A percentile compares a stretch with the other conserved stretches of the same genome.
Evolutionary conservation across 2,329 filamentous ascomycete species (phyloP).

Genomic region (Pseudogymnoascus sp.): DNA sequence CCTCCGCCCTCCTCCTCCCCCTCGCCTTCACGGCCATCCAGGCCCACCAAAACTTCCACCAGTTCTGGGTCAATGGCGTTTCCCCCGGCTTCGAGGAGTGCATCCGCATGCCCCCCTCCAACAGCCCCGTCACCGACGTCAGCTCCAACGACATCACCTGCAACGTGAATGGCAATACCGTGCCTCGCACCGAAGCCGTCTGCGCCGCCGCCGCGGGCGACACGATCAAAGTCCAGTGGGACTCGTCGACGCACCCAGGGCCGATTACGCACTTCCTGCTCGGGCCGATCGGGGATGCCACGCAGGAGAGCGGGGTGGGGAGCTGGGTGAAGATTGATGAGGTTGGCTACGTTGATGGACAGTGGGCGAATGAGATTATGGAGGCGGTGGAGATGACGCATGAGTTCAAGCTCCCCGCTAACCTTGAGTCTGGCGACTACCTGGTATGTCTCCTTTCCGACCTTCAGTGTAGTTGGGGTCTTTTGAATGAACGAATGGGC

Average conservation of each 20-base stretch:
- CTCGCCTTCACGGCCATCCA: slow-evolving; percentile 19
- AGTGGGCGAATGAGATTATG: slow-evolving; percentile 26
- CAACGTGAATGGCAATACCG: slow-evolving; percentile 29
- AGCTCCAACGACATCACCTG: slow-evolving; percentile 40
- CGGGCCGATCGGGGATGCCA: slow-evolving; percentile 23
- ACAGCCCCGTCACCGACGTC: slow-evolving; percentile 34
- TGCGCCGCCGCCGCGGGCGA: slow-evolving; percentile 27
- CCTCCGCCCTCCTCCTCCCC: background rate
- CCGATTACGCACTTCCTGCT: slow-evolving; percentile 34
- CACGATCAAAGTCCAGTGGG: slow-evolving; percentile 32
- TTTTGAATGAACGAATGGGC: background rate
- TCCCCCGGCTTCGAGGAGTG: slow-evolving; percentile 33
- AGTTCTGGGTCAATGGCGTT: slow-evolving; percentile 34
- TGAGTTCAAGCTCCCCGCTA: slow-evolving; percentile 19
- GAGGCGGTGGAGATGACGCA: slow-evolving; percentile 20
- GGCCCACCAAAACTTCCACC: slow-evolving; percentile 34
- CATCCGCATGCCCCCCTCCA: slow-evolving; percentile 40
- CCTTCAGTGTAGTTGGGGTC: background rate
- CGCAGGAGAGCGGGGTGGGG: slow-evolving; percentile 24
- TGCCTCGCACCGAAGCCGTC: slow-evolving; percentile 26
- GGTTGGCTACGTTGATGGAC: slow-evolving; percentile 21
- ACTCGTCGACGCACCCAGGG: slow-evolving; percentile 30
- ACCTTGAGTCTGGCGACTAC: slow-evolving; percentile 27
- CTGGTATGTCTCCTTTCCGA: slow-evolving; percentile 11
- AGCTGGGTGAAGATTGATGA: slow-evolving; percentile 28